Conservation (phyloP, 352 stramenopile genomes). For the Pythium diclinum region DNA sequence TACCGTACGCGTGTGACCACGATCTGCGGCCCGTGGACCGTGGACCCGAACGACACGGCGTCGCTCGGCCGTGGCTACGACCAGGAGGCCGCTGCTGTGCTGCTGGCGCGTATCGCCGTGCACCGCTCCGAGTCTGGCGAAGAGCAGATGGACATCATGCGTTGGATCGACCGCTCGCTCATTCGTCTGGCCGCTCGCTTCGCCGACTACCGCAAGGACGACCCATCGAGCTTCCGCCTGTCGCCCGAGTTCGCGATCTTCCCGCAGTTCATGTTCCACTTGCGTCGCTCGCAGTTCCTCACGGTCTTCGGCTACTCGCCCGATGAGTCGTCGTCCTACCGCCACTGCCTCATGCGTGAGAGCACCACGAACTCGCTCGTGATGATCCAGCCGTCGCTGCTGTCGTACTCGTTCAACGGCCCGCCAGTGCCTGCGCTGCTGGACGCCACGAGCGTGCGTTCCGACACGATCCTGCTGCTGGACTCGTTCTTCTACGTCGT, state of each 20-base stretch:
- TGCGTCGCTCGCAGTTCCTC: constrained; percentile 98
- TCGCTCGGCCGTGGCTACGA: constrained; percentile 97
- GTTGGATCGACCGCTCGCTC: constrained; percentile 94
- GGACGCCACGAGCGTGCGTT: constrained; percentile 90
- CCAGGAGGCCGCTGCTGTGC: constrained; percentile 97
- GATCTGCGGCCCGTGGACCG: constrained; percentile 94
- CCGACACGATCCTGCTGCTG: constrained; percentile 98
- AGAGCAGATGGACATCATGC: constrained; percentile 88
- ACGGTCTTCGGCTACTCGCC: constrained; percentile 99
- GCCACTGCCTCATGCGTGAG: constrained; percentile 93
- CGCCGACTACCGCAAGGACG: constrained; percentile 97
- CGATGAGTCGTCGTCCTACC: constrained; percentile 98
- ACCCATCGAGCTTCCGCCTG: constrained; percentile 96
- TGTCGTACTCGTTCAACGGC: constrained; percentile 97
- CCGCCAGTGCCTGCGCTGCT: constrained; percentile 88
- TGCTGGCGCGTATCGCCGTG: constrained; percentile 91
- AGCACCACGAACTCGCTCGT: constrained; percentile 98
- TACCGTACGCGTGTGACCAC: constrained; percentile 97
- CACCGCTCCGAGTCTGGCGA: constrained; percentile 83
- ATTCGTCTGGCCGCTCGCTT: constrained; percentile 99
- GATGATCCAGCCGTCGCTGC: constrained; percentile 99
- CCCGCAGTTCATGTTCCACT: constrained; percentile 99
- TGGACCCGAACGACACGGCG: constrained; percentile 89
- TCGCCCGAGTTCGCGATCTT: constrained; percentile 98
- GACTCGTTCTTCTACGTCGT: constrained; percentile 99